Percentiles rank a stretch among this genome's conserved stretches.
These are phyloP conservation scores for Solanum acaule DNA, from an alignment of 257 asterid species.

Conservation along the genomic window DNA sequence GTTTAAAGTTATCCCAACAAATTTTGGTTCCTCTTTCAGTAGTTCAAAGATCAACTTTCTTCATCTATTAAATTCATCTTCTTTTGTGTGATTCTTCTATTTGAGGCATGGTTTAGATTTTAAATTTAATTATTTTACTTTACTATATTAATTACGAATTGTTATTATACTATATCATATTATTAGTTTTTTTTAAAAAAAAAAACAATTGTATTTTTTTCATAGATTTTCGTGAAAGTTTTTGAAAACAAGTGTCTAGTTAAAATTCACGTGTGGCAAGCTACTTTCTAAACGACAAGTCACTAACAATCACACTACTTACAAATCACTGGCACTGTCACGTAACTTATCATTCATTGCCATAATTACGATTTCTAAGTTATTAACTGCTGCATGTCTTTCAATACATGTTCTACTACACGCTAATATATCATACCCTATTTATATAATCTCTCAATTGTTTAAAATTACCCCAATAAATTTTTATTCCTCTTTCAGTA, in stretches of 20 bases:
- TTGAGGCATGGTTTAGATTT: not conserved
- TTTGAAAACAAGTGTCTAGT: not conserved
- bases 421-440: not conserved
- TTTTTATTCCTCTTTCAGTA: not conserved
- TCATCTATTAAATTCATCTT: not conserved
- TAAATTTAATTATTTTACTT: not conserved
- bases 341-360: not conserved
- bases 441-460: not conserved
- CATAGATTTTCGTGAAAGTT: not conserved
- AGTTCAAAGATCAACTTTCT: not conserved
- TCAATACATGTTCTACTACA: not conserved
- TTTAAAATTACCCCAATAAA: not conserved
- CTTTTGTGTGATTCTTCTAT: not conserved
- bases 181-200: no score
- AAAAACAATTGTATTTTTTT: no score
- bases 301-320: not conserved
- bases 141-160: not conserved
- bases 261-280: not conserved
- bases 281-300: not conserved
- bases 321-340: not conserved
- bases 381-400: not conserved
- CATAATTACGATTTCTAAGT: not conserved
- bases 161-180: not conserved
- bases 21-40: no score
- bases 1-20: no score